phyloP scores from a whole-genome alignment of 2,329 filamentous ascomycete genomes.

The Zasmidium citrigriseum region DNA sequence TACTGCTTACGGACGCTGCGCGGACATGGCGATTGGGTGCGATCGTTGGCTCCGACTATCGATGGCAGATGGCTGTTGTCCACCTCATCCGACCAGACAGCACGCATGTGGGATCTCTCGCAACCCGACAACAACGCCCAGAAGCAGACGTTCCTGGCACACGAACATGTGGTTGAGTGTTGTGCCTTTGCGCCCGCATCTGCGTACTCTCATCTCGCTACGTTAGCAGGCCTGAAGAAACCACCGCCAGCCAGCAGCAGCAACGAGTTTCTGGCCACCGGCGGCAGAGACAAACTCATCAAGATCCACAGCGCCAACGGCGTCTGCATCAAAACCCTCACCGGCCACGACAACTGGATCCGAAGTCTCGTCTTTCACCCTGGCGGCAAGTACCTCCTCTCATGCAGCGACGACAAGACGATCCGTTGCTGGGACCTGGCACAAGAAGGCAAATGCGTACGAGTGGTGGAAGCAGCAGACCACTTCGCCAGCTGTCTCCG shows the following conservation, averaged over 20 bases:
- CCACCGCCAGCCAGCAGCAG: constrained; percentile 71
- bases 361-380: constrained; percentile 85
- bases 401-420: constrained; percentile 86
- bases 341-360: constrained; percentile 94
- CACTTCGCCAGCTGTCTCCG: constrained; percentile 85
- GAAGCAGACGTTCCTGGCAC: constrained; percentile 78
- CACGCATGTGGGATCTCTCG: constrained; percentile 81
- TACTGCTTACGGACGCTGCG: constrained; percentile 89
- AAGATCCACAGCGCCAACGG: constrained; percentile 85
- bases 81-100: constrained; percentile 78
- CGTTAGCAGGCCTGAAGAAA: constrained; percentile 80
- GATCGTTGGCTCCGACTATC: constrained; percentile 77
- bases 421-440: constrained; percentile 90
- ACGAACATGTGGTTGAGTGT: constrained; percentile 85
- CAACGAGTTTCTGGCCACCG: constrained; percentile 87
- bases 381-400: constrained; percentile 85
- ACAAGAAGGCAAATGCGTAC: constrained; percentile 89
- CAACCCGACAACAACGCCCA: constrained; percentile 60
- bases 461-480: constrained; percentile 70
- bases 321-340: constrained; percentile 77
- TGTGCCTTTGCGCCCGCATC: constrained; percentile 81
- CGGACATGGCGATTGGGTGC: constrained; percentile 88
- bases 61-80: constrained; percentile 84
- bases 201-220: constrained; percentile 74
- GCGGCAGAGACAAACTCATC: constrained; percentile 86